A percentile compares a stretch with the other conserved stretches of the same genome.
phyloP scores from a whole-genome alignment of 2,329 filamentous ascomycete species.

The Tolypocladium cylindrosporum region DNA sequence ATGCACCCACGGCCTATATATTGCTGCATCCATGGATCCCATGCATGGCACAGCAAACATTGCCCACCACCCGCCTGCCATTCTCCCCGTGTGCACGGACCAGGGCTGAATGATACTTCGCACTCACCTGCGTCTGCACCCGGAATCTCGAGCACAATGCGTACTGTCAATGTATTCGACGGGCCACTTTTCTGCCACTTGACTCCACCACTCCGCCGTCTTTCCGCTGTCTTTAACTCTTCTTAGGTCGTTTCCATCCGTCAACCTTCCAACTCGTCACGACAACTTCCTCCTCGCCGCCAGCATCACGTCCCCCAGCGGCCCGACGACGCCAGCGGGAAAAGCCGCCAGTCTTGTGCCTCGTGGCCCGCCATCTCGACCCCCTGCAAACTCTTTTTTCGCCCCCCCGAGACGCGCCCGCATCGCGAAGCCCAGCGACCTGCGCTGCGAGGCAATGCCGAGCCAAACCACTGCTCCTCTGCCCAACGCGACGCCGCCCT shows the following conservation, averaged over 20 bases:
- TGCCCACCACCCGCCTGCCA: background rate
- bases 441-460: background rate
- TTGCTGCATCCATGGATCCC: background rate
- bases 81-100: background rate
- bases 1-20: background rate
- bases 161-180: background rate
- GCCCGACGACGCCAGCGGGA: background rate
- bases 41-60: background rate
- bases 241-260: background rate
- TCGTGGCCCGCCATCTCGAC: background rate
- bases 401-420: background rate
- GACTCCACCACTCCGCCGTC: background rate
- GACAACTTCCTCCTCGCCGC: background rate
- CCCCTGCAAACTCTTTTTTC: background rate
- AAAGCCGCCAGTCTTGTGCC: background rate
- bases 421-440: background rate
- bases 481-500: background rate
- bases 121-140: background rate
- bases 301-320: background rate
- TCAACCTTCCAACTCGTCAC: background rate
- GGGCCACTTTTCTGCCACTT: background rate
- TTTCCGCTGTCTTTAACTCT: background rate
- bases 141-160: no score
- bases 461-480: background rate
- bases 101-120: background rate